Percentiles rank a stretch among this genome's conserved stretches.
Conservation (phyloP, 1,284 basidiomycete genomes). For the Moesziomyces antarcticus region DNA sequence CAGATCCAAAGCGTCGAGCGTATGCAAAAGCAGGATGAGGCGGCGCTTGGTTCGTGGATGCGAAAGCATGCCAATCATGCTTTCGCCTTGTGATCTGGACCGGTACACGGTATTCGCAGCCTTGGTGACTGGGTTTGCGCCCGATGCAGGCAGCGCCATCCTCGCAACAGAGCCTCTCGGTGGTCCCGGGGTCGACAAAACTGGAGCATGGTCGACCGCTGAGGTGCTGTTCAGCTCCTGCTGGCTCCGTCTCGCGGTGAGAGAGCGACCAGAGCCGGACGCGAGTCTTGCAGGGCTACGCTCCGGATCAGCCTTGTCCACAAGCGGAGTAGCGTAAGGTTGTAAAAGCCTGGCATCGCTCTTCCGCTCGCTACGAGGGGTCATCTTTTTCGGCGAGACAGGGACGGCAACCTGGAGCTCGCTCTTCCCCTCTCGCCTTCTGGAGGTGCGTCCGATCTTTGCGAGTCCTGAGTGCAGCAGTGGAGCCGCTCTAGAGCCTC, state of each 20-base stretch:
- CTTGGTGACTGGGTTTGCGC: background rate
- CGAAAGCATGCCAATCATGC: slow-evolving; percentile 20
- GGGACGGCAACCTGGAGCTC: slow-evolving; percentile 9
- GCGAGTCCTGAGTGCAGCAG: slow-evolving; percentile 48
- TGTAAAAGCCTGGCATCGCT: slow-evolving; percentile 1
- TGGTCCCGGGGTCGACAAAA: no score
- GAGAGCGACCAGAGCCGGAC: background rate
- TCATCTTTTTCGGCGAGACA: slow-evolving; percentile 14
- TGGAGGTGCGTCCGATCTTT: slow-evolving; percentile 28
- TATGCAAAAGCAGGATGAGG: slow-evolving; percentile 21
- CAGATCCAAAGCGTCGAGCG: slow-evolving; percentile 27
- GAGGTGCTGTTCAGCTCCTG: background rate
- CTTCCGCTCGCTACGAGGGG: slow-evolving; percentile 6
- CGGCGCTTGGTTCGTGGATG: slow-evolving; percentile 26
- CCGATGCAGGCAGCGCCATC: background rate
- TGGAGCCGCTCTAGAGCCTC: slow-evolving; percentile 74
- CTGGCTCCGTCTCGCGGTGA: background rate
- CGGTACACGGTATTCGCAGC: background rate
- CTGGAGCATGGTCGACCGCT: no score
- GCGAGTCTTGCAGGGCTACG: slow-evolving; percentile 1
- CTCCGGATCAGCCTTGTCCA: slow-evolving; percentile 1
- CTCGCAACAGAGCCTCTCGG: background rate
- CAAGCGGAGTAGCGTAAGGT: background rate
- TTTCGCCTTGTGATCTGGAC: slow-evolving; percentile 4
- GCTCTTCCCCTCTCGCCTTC: slow-evolving; percentile 13